Evolutionary conservation across 2,329 filamentous ascomycete genomes (phyloP).

Genomic region (Scedosporium minutisporum): DNA sequence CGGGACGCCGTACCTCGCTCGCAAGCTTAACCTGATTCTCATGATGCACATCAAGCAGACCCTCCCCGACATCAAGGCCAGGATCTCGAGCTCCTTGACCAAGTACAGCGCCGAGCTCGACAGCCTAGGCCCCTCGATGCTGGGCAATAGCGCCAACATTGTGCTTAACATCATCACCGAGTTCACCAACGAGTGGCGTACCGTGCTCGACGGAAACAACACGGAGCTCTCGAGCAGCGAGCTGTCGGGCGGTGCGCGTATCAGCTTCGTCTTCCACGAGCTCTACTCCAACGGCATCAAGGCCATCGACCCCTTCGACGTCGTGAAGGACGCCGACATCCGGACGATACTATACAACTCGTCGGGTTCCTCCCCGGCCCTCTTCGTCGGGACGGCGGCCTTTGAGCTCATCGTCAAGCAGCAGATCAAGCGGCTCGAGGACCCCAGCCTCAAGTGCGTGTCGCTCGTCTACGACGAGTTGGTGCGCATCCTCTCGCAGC

Average conservation of each 20-base stretch:
- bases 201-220: slow-evolving; percentile 92
- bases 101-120: slow-evolving; percentile 81
- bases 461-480: slow-evolving; percentile 95
- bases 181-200: slow-evolving; percentile 95
- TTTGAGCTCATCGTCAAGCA: slow-evolving; percentile 98
- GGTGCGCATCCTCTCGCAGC: slow-evolving; percentile 85
- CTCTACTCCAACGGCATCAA: slow-evolving; percentile 96
- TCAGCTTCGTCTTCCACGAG: slow-evolving; percentile 98
- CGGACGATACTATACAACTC: slow-evolving; percentile 97
- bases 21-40: slow-evolving; percentile 94
- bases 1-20: slow-evolving; percentile 90
- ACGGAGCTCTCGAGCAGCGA: slow-evolving; percentile 90
- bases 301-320: slow-evolving; percentile 93
- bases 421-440: slow-evolving; percentile 92
- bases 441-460: slow-evolving; percentile 94
- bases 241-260: slow-evolving; percentile 91
- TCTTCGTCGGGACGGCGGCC: slow-evolving; percentile 96
- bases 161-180: slow-evolving; percentile 98
- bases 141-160: slow-evolving; percentile 93
- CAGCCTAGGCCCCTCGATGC: slow-evolving; percentile 81
- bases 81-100: slow-evolving; percentile 85
- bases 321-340: slow-evolving; percentile 96
- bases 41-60: slow-evolving; percentile 99
- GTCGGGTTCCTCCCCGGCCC: slow-evolving; percentile 90
- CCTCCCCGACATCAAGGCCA: slow-evolving; percentile 93